These are phyloP conservation scores for Phylloporus sp. DNA, from an alignment of 768 basidiomycete genomes.

Conservation along the genomic window DNA sequence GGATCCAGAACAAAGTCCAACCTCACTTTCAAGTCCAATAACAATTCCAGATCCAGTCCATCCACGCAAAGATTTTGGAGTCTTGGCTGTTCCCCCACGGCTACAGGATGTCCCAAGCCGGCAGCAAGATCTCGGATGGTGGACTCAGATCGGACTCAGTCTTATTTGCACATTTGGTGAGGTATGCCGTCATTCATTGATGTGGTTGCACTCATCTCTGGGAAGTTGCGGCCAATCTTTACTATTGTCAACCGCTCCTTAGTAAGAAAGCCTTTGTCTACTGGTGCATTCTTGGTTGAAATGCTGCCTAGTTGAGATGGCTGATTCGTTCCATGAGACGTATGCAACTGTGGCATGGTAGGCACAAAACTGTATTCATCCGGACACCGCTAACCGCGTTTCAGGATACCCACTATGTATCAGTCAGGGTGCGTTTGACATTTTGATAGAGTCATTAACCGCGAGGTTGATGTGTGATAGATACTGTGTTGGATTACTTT, in stretches of 20 bases:
- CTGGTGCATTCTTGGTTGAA: neutral
- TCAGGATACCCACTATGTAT: constrained; percentile 59
- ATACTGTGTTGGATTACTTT: constrained; percentile 34
- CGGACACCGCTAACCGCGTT: neutral
- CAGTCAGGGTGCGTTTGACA: constrained; percentile 53
- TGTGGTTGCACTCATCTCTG: neutral
- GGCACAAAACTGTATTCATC: neutral
- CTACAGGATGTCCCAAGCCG: constrained; percentile 39
- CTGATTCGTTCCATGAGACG: constrained; percentile 34
- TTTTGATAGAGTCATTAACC: neutral
- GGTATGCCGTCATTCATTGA: constrained; percentile 12
- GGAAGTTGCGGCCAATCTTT: constrained; percentile 59
- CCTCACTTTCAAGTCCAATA: neutral
- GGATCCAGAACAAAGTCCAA: constrained; percentile 5
- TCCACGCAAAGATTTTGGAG: constrained; percentile 35
- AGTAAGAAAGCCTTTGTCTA: constrained; percentile 39
- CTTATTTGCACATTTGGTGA: constrained; percentile 44
- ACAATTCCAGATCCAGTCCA: neutral
- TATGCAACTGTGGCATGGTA: constrained; percentile 35
- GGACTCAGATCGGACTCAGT: constrained; percentile 46
- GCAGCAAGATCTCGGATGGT: constrained; percentile 35
- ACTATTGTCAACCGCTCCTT: constrained; percentile 78
- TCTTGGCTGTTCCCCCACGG: constrained; percentile 44
- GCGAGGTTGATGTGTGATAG: neutral
- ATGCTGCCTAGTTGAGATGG: constrained; percentile 25